Conservation (phyloP, 2,329 filamentous ascomycete species). For the Neofusicoccum sp. region DNA sequence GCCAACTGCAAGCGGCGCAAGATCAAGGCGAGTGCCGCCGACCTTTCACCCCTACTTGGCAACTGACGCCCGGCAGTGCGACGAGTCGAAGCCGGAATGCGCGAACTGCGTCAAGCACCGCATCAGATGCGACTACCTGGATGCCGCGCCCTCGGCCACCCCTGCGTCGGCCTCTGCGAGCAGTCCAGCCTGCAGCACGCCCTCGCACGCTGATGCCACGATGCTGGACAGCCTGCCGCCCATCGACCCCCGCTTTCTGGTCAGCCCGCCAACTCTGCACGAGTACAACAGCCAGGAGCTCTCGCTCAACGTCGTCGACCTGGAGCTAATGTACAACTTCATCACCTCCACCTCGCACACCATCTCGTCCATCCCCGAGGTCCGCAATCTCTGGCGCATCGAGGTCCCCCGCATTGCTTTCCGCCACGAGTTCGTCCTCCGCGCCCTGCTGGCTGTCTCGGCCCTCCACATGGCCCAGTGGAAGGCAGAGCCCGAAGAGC, state of each 20-base stretch:
- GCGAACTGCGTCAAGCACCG: conserved; percentile 33
- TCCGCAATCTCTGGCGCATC: conserved; percentile 24
- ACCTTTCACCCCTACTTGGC: background rate
- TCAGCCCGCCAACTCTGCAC: conserved; percentile 21
- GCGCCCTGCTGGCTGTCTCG: conserved; percentile 45
- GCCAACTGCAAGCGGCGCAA: conserved; percentile 13
- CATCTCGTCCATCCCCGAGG: conserved; percentile 23
- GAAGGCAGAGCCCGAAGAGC: conserved; percentile 21
- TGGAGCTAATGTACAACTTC: conserved; percentile 34
- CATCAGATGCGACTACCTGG: conserved; percentile 26
- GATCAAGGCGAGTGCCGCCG: conserved; percentile 6
- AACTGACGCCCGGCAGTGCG: conserved; percentile 24
- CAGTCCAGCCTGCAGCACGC: background rate
- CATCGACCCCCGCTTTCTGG: conserved; percentile 21
- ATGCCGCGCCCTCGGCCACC: background rate
- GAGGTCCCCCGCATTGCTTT: conserved; percentile 36
- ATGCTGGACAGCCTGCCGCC: background rate
- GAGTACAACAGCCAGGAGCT: background rate
- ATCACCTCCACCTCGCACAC: conserved; percentile 30
- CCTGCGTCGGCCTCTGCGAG: background rate
- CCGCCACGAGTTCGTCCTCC: conserved; percentile 44
- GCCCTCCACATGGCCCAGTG: conserved; percentile 45
- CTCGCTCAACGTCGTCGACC: conserved; percentile 19
- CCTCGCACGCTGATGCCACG: background rate
- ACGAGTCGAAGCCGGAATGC: conserved; percentile 31